A percentile compares a stretch with the other conserved stretches of the same genome.
Conservation (phyloP, 805 yeast genomes). For the Debaryomyces maramus region DNA sequence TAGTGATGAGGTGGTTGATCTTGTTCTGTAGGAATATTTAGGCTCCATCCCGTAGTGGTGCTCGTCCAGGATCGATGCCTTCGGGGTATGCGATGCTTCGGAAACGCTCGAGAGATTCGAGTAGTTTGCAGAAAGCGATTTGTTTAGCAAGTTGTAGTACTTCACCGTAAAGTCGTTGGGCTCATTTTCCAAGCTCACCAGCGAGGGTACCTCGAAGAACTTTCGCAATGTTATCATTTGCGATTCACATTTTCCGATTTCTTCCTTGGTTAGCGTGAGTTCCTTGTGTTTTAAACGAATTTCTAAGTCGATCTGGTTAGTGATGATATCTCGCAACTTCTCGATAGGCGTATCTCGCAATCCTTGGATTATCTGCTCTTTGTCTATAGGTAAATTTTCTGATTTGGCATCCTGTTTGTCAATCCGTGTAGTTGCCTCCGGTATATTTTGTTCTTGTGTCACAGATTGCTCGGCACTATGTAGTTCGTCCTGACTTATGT, state of each 20-base stretch:
- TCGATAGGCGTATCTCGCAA: conserved; percentile 22
- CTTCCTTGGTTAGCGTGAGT: conserved; percentile 48
- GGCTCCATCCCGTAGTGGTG: conserved; percentile 5
- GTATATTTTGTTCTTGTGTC: not conserved
- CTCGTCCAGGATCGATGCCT: conserved; percentile 3
- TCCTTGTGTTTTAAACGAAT: conserved; percentile 62
- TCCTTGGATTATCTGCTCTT: conserved; percentile 10
- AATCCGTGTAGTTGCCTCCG: not conserved
- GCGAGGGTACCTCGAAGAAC: conserved; percentile 42
- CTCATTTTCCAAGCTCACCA: conserved; percentile 40
- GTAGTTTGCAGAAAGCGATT: conserved; percentile 33
- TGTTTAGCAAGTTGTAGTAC: conserved; percentile 38
- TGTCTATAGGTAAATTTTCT: not conserved
- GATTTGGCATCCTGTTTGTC: not conserved
- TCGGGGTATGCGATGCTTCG: not conserved
- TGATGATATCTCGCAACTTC: conserved; percentile 32
- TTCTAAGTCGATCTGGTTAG: conserved; percentile 57
- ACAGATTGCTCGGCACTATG: not conserved
- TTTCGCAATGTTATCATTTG: conserved; percentile 54
- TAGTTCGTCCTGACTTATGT: not conserved
- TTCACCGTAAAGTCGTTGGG: conserved; percentile 46
- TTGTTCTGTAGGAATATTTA: conserved; percentile 41
- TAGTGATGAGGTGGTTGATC: conserved; percentile 53
- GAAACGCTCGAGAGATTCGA: conserved; percentile 14
- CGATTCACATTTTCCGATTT: conserved; percentile 57